These are phyloP conservation scores for Picea glauca DNA, from an alignment of 75 land plant genomes.

Conservation along the genomic window DNA sequence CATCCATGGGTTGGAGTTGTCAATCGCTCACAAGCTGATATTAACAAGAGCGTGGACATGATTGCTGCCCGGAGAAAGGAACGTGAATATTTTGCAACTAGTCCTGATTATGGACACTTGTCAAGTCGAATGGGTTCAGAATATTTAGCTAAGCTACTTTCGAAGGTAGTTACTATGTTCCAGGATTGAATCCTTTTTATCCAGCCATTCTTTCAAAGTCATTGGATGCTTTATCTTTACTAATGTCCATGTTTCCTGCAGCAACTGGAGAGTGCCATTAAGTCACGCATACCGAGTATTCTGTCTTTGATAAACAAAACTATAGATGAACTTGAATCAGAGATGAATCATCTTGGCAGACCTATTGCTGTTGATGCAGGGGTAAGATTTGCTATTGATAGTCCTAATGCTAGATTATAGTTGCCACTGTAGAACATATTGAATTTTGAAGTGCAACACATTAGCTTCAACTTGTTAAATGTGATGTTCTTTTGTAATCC, in stretches of 20 bases:
- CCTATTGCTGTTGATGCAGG: constrained; percentile 80
- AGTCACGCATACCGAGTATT: constrained; percentile 70
- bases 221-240: neutral
- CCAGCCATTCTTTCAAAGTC: neutral
- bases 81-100: constrained; percentile 68
- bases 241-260: constrained; percentile 13
- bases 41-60: constrained; percentile 90
- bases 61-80: constrained; percentile 66
- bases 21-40: constrained; percentile 89
- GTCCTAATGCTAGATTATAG: neutral
- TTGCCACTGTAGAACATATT: neutral
- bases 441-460: neutral
- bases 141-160: constrained; percentile 82
- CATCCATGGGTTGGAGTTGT: constrained; percentile 94
- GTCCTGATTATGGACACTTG: constrained; percentile 78
- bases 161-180: constrained; percentile 34
- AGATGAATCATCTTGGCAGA: constrained; percentile 77
- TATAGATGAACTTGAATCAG: constrained; percentile 82
- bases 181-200: constrained; percentile 5
- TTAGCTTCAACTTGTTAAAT: neutral
- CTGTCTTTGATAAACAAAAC: constrained; percentile 71
- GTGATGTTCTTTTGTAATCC: neutral
- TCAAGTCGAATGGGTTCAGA: constrained; percentile 84
- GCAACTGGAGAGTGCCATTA: constrained; percentile 78
- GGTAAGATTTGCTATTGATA: constrained; percentile 26